A percentile compares a stretch with the other conserved stretches of the same genome.
Conservation (phyloP, 2,329 filamentous ascomycete genomes). For the Xylaria sp. region DNA sequence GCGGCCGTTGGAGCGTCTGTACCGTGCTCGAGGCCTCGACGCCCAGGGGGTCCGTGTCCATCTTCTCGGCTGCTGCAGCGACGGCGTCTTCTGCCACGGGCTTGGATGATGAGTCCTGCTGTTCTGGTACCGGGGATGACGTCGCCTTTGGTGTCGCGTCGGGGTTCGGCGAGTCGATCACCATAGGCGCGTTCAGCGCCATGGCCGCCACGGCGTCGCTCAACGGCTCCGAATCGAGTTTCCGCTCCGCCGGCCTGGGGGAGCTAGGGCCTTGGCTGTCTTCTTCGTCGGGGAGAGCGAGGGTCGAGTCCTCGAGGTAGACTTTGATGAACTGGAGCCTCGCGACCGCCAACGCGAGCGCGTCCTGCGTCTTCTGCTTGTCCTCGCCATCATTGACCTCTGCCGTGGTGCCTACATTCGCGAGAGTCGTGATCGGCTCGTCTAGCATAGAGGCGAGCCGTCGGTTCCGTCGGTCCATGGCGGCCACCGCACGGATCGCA, state of each 20-base stretch:
- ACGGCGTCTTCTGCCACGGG: constrained; percentile 5
- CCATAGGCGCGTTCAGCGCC: constrained; percentile 41
- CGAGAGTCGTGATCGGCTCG: constrained; percentile 71
- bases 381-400: constrained; percentile 52
- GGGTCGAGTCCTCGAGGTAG: constrained; percentile 67
- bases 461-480: constrained; percentile 72
- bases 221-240: constrained; percentile 39
- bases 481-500: constrained; percentile 54
- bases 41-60: constrained; percentile 44
- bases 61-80: constrained; percentile 20
- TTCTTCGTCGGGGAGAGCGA: constrained; percentile 59
- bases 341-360: constrained; percentile 68
- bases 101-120: not conserved
- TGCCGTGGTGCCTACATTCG: constrained; percentile 63
- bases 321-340: constrained; percentile 73
- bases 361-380: constrained; percentile 60
- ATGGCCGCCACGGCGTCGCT: constrained; percentile 46
- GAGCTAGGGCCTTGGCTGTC: constrained; percentile 39
- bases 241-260: constrained; percentile 27
- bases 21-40: constrained; percentile 35
- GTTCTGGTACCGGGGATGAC: not conserved
- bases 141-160: constrained; percentile 25
- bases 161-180: constrained; percentile 32
- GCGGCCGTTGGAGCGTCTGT: constrained; percentile 48
- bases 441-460: constrained; percentile 75